Evolutionary conservation across 495 filamentous ascomycete genomes (phyloP), one percentile per base, ranked within the genome.

Genomic region (Aspergillus taichungensis): DNA sequence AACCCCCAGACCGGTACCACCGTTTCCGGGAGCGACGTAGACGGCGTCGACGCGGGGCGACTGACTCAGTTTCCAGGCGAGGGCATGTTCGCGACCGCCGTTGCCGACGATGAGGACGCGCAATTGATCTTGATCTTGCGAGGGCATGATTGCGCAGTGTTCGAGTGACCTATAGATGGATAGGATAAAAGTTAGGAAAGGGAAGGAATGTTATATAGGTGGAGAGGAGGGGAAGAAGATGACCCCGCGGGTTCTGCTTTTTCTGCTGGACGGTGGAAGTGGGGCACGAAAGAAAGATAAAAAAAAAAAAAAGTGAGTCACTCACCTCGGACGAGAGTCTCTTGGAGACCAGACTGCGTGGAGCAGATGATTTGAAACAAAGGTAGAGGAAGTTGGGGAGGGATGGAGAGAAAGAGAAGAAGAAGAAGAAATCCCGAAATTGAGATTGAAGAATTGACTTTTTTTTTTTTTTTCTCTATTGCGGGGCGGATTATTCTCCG

Each of bases 51-150:
- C 73, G 34, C 74, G 68, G 37, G 78, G 68, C 12, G 89, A 95
- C 60, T 94, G 84, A 54, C 79, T 78, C 29, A 97, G 72, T 65
- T 94, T 96, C 91, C 90, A 96, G 33, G 91, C 89, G 34, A 95
- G 74, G 31, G 92, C 88, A 71, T 97, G 88, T 66, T 98, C 92
- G 55, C 92, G 78, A 40, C 92, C 92, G 43, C 92, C 92, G 64
- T 85, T 91, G 58, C 92, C 92, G 47, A 98, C 77, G 37, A 98
- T 78, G 51, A 98, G 82, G 45, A 96, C 76, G 46, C 69, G 68
- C 53, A 75, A 61, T 55, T 62, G 62, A 59, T 73, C 69, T 56
- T 63, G 62, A 43, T 24, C 18, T 24, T 24, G 18, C 18, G 18
- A 24, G 18, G 63, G 57, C 69, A 72, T 72, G 44, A 45, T 66